Evolutionary conservation across 129 eudicot genomes (phyloP), one percentile per base, ranked within the genome.

Genomic region (Erigeron canadensis): DNA sequence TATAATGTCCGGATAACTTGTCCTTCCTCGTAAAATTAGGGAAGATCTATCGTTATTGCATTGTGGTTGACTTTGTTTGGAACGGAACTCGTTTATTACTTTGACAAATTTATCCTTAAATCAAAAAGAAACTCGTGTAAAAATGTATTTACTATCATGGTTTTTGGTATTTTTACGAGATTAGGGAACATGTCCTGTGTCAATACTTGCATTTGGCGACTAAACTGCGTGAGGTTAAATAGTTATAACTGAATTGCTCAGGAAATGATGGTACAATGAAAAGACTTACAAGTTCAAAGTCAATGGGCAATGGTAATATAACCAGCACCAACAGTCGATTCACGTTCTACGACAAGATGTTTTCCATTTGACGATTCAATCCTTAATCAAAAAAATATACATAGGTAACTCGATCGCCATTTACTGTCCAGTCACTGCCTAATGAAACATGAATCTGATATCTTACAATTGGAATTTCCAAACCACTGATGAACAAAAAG

Each of bases 401-500:
- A 78, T 18, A 42, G 54, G 72, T 71, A 71, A 71, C 46, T 63
- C 34, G 57, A 42, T 68, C 68, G 34, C 63, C 81, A 78, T 70
- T 63, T 70, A 77, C 81, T 63, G 70, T 70, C 81, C 81, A 77
- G 51, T 63, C 71, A 60, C 73, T 75, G 63, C 65, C 45, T 62
- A 75, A 54, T 45, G 66, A 63, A 77, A 70, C 81, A 78, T 71
- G 77, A 70, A 63, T 51, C 77, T 9, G 6, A 77, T 78, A 77
- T 71, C 81, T 70, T 78, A 78, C 81, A 78, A 71, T 70, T 78
- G 51, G 67, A 70, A 34, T 60, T 70, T 78, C 60, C 59, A 70
- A 34, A 63, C 61, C 71, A 75, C 16, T 18, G 54, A 67, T 44
- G 61, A 75, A 64, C 77, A 60, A 63, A 70, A 71, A 63, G 75